Base-by-base conservation (phyloP, 2,329 filamentous ascomycete species). In the Chaetomium strumarium region DNA sequence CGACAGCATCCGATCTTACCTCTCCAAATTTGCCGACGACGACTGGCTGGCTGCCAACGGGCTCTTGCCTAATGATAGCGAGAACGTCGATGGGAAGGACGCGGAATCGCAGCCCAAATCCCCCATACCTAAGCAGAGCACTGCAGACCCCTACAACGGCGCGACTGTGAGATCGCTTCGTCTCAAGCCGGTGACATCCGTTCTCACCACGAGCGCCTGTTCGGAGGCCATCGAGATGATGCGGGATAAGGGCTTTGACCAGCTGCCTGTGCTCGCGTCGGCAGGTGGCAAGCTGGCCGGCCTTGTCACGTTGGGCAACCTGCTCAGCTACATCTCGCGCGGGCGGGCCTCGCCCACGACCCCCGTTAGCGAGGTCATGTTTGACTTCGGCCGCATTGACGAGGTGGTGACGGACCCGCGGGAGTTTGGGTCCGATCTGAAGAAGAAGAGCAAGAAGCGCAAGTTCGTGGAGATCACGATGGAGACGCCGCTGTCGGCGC, bases 41-140 rank as follows among this genome's bases (percentile, higher is more conserved):
- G 93, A 97, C 75, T 99, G 93, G 95, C 84, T 99, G 51, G 91
- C 90, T 12, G 93, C 93, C 58, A 99, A 99, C 72, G 86, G 92
- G 67, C 88, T 99, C 20, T 80, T 97, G 24, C 82, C 88, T n/a
- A 63, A 66, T 30, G 55, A 88, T 17, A 62, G 66, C 33, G 52
- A 63, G 30, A 53, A 63, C 13, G 67, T 72, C 58, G 70, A 72
- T 57, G 73, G 70, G 14, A 37, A 78, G 72, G 58, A 81, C 75
- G 48, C 79, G 73, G 56, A 69, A 57, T 62, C 66, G 58, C 66
- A 68, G 14, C 49, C 52, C 34, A 63, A 64, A 44, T 24, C 24
- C 4, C 24, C 24, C 24, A 47, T 55, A 1, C 63, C 62, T 55
- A 68, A 70, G 47, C 66, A 66, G 8, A 62, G 68, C 58, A 64